Base-by-base conservation (phyloP, 768 basidiomycete genomes). In the Mycena filopes region DNA sequence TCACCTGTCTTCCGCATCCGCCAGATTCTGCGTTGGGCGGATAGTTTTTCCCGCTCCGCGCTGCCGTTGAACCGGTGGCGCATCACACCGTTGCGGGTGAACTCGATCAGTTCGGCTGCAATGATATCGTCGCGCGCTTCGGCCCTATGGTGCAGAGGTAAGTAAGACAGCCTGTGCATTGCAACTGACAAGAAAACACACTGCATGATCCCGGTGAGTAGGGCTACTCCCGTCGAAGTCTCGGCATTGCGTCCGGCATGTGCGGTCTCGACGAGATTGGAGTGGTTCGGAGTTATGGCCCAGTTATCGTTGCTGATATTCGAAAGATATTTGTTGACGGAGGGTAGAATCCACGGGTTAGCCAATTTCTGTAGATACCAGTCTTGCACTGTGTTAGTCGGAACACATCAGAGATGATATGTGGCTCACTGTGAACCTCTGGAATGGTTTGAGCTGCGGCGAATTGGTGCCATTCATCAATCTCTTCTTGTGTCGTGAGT, bases 341-440 rank as follows among this genome's bases (percentile, higher is more conserved):
- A 65, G 1, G 60, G 64, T 0, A 72, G 65, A 33, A 61, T 50
- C 66, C 67, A 72, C 20, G 66, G 65, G 38, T 72, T 63, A 3
- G 46, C 51, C 2, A 66, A 8, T 29, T 73, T 71, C 11, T 71
- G 66, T 2, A 53, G 26, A 28, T 73, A 64, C 72, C 72, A 71
- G 33, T 73, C 72, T 70, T n/a, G 3, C 40, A 55, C 31, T 11
- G 18, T 26, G 31, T 33, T 33, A 33, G 31, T 33, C 5, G 12
- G 31, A 12, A 12, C 31, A 33, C 7, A 6, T 5, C 18, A 2
- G 21, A 15, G n/a, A 2, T 33, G 31, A 33, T 12, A 33, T 33
- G 31, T 2, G 1, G 33, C 58, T 41, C 31, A 62, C 60, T 36
- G 28, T 62, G 45, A 16, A 62, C 29, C 1, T 3, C 28, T 0